A percentile compares a stretch with the other conserved stretches of the same genome.
Conservation (phyloP, 1,139 yeast species). For the Taphrina pruni region DNA sequence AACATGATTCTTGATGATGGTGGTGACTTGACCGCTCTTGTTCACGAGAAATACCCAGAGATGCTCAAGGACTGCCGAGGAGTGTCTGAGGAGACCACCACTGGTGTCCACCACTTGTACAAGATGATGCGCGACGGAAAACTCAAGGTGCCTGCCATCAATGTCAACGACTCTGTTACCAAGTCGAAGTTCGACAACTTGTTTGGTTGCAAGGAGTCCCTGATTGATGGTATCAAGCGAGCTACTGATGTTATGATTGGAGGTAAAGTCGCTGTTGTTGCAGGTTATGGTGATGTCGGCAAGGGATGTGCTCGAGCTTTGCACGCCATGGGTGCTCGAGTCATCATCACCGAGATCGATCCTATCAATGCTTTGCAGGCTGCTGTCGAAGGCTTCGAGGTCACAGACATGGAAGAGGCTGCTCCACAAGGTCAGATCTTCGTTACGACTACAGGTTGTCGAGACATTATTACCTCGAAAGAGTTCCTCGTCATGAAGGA, state of each 20-base stretch:
- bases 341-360: constrained; percentile 94
- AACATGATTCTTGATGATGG: constrained; percentile 99
- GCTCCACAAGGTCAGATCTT: constrained; percentile 94
- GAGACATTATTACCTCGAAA: constrained; percentile 91
- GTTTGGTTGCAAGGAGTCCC: constrained; percentile 99
- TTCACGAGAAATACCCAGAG: constrained; percentile 98
- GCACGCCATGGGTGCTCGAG: constrained; percentile 99
- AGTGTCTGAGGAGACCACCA: constrained; percentile 98
- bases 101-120: constrained; percentile 99
- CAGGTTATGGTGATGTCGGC: constrained; percentile 99
- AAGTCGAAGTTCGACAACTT: constrained; percentile 99
- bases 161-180: constrained; percentile 99
- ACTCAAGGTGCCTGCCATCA: constrained; percentile 99
- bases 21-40: constrained; percentile 97
- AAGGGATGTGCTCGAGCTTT: constrained; percentile 99
- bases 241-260: constrained; percentile 99
- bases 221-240: constrained; percentile 98
- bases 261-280: constrained; percentile 98
- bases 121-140: constrained; percentile 88
- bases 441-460: constrained; percentile 99
- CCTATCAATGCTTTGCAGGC: constrained; percentile 99
- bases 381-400: constrained; percentile 99
- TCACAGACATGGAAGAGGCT: constrained; percentile 93
- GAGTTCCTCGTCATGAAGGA: constrained; percentile 96
- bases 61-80: constrained; percentile 95